A percentile compares a stretch with the other conserved stretches of the same genome.
Conservation (phyloP, 202 grass and related monocot genomes). For the Miscanthus sacchariflorus region DNA sequence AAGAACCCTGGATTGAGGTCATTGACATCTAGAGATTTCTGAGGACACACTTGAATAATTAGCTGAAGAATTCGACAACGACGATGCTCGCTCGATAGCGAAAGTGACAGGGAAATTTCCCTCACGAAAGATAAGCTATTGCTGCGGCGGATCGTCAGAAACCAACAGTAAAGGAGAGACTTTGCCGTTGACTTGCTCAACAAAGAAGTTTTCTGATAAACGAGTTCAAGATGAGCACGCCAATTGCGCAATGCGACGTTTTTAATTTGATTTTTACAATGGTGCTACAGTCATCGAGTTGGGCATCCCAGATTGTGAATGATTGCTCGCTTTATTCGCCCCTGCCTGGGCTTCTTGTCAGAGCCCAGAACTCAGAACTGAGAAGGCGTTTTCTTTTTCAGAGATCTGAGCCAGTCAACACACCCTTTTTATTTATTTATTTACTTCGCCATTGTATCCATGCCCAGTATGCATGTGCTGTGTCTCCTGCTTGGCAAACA, state of each 20-base stretch:
- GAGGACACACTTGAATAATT: neutral
- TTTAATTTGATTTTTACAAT: neutral
- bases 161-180: slow-evolving; percentile 10
- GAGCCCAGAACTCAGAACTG: neutral
- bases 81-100: neutral
- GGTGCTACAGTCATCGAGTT: neutral
- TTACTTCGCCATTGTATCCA: neutral
- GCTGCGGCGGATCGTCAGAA: slow-evolving; percentile 12
- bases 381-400: neutral
- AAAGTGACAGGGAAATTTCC: slow-evolving; percentile 45
- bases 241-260: neutral
- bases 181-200: slow-evolving; percentile 24
- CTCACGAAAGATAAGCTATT: neutral
- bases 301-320: slow-evolving; percentile 1
- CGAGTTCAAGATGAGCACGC: neutral
- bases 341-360: neutral
- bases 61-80: neutral
- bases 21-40: neutral
- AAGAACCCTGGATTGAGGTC: neutral
- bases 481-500: slow-evolving; percentile 40
- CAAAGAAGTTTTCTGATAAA: neutral
- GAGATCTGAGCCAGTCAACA: slow-evolving; percentile 21
- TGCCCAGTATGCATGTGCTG: slow-evolving; percentile 55
- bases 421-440: neutral
- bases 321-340: slow-evolving; percentile 38